Conservation (phyloP, 73 alveolate species). For the Paramecium biaurelia region DNA sequence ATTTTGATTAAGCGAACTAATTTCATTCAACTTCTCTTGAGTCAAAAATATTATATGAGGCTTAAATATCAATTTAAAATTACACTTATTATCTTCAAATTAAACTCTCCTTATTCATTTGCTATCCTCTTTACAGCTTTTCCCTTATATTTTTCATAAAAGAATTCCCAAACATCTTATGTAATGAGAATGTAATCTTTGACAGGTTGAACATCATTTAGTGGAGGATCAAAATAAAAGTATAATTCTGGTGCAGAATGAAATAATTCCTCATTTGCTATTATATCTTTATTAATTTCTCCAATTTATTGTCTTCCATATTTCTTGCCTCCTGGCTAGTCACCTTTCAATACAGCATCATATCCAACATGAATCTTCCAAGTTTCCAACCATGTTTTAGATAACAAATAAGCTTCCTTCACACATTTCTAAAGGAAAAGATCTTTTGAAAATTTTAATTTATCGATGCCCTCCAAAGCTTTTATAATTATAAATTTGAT, state of each 20-base stretch:
- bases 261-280: background rate
- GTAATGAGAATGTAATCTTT: background rate
- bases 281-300: background rate
- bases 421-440: background rate
- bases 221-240: background rate
- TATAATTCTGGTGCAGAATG: background rate
- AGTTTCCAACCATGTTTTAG: constrained; percentile 2
- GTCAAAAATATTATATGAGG: background rate
- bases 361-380: constrained; percentile 46
- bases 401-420: background rate
- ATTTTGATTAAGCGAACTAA: background rate
- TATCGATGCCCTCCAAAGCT: constrained; percentile 4
- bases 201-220: background rate
- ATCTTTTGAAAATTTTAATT: background rate
- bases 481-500: background rate
- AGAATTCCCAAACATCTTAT: background rate
- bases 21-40: background rate
- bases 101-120: background rate
- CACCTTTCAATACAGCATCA: constrained; percentile 13
- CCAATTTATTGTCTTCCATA: constrained; percentile 24
- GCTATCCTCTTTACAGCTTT: background rate
- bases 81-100: background rate
- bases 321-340: constrained; percentile 2
- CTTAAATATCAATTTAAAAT: background rate
- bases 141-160: background rate